Base-by-base conservation (phyloP, 495 filamentous ascomycete species). In the Xylaria grammica region DNA sequence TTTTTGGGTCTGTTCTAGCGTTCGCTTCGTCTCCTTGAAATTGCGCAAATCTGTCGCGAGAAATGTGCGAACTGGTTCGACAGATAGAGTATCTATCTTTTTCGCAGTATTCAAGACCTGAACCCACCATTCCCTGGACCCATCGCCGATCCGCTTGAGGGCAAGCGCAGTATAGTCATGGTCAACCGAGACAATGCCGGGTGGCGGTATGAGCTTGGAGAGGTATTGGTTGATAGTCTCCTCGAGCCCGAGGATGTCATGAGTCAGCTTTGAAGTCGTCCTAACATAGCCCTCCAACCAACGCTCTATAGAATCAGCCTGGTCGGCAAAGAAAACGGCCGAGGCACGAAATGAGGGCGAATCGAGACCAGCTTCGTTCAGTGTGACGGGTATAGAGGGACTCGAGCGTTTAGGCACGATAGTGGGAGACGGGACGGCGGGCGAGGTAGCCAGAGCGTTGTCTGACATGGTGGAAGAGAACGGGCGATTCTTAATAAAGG, bases 341-440 rank as follows among this genome's bases (percentile, higher is more conserved):
- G 92, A 91, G 34, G 93, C 91, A 64, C 95, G 90, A 77, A 98
- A 99, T 40, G 94, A 96, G 24, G 95, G 95, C 3, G 92, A 95
- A 77, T 99, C 95, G 77, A 97, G 89, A 30, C 93, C 91, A 51
- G 95, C 95, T 85, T 99, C 95, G 81, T 91, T 93, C 61, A 97
- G 84, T 50, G 87, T 85, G 30, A 98, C 96, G n/a, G 95, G 94
- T 40, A 85, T 80, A 38, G 79, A 74, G 46, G 77, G 78, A 63
- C 76, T 69, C 46, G 79, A 58, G 49, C 66, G 66, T 49, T 73
- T 77, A 45, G 67, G 52, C 22, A 53, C 48, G 52, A 66, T 27
- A 22, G 67, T 57, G 20, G 63, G 44, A 13, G 67, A 29, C 7
- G 69, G 49, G 15, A 54, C 30, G 46, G 65, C 48, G 11, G 67